A percentile compares a stretch with the other conserved stretches of the same genome.
phyloP scores from a whole-genome alignment of 1,284 basidiomycete genomes.

The Fistulinella staudtii region DNA sequence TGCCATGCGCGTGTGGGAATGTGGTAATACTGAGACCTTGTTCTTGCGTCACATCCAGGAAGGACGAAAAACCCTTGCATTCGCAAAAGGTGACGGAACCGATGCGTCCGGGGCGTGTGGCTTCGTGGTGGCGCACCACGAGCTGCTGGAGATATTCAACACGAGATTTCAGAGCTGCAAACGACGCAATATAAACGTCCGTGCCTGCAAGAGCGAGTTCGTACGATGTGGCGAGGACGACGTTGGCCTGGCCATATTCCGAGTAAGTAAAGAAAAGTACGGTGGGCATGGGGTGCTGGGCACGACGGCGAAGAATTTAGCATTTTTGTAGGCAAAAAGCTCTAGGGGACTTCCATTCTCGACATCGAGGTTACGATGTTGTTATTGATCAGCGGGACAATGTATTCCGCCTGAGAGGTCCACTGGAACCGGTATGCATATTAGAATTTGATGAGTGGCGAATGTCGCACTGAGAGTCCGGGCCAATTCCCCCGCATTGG shows the following conservation, averaged over 20 bases:
- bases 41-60: background rate
- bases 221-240: constrained; percentile 1
- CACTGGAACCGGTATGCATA: too few species aligned
- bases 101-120: background rate
- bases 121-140: background rate
- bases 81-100: background rate
- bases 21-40: background rate
- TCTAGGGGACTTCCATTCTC: too few species aligned
- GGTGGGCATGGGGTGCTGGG: background rate
- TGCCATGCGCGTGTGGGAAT: background rate
- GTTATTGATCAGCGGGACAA: too few species aligned
- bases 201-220: constrained; percentile 4
- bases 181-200: background rate
- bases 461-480: too few species aligned
- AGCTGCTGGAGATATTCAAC: constrained; percentile 1
- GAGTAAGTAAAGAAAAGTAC: background rate
- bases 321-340: too few species aligned
- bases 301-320: too few species aligned
- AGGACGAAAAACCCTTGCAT: background rate
- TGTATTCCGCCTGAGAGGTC: too few species aligned
- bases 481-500: too few species aligned
- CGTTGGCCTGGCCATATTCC: background rate
- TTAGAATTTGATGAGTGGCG: too few species aligned
- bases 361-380: too few species aligned
- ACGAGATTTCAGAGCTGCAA: background rate